Conservation (phyloP, 2,329 filamentous ascomycete species). For the Botrytis elliptica region DNA sequence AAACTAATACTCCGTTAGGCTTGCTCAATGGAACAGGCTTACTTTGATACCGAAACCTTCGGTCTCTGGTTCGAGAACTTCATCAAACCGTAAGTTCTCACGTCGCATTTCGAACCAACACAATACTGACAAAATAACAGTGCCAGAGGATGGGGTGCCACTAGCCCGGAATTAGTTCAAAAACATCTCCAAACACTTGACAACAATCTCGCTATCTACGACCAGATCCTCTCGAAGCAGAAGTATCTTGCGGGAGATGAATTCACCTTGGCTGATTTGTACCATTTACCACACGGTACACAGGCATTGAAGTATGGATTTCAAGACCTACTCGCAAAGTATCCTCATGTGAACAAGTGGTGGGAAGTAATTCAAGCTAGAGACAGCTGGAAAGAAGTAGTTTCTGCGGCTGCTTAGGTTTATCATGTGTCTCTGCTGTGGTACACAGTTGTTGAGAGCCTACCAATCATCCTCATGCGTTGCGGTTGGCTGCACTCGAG, state of each 20-base stretch:
- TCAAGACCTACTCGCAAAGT: conserved; percentile 4
- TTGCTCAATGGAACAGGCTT: conserved; percentile 1
- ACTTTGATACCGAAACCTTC: background rate
- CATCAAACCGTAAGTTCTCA: background rate
- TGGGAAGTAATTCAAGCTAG: conserved; percentile 19
- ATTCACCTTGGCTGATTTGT: conserved; percentile 29
- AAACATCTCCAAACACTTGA: background rate
- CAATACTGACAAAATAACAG: conserved; percentile 7
- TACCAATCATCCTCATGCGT: background rate
- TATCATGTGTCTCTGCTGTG: background rate
- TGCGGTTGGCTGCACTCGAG: background rate
- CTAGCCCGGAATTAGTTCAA: background rate
- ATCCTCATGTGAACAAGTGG: conserved; percentile 21
- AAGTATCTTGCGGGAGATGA: conserved; percentile 31
- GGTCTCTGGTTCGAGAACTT: conserved; percentile 3
- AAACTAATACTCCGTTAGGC: background rate
- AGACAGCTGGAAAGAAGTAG: conserved; percentile 21
- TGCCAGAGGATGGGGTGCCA: background rate
- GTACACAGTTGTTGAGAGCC: background rate
- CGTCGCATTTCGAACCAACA: background rate
- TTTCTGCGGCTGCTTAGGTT: background rate
- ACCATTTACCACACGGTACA: conserved; percentile 26
- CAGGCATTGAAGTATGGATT: conserved; percentile 19
- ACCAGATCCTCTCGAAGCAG: conserved; percentile 28
- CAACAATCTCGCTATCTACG: conserved; percentile 25